Evolutionary conservation across 2,329 filamentous ascomycete genomes (phyloP).

Genomic region (Furcasterigmium sp.): DNA sequence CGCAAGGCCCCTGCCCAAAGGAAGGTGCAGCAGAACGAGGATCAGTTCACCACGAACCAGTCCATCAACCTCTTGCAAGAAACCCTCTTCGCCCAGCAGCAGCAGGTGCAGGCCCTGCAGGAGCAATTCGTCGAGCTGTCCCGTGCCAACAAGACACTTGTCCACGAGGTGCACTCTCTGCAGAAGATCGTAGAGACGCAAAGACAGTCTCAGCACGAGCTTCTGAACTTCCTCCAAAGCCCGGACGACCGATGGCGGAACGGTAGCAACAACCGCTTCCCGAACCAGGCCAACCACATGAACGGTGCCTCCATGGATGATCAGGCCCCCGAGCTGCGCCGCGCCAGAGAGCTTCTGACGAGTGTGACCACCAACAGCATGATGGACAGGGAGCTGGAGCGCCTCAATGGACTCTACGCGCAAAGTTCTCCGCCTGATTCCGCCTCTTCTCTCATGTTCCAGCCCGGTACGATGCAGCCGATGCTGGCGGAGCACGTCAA

Average conservation of each 20-base stretch:
- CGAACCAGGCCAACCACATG: conserved; percentile 29
- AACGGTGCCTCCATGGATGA: conserved; percentile 38
- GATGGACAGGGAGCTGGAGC: conserved; percentile 50
- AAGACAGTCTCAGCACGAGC: conserved; percentile 51
- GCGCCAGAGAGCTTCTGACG: conserved; percentile 51
- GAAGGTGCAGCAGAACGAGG: conserved; percentile 62
- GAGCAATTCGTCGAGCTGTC: conserved; percentile 77
- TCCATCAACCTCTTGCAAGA: conserved; percentile 87
- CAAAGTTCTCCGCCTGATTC: conserved; percentile 49
- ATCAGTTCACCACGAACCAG: conserved; percentile 74
- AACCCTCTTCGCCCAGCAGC: conserved; percentile 82
- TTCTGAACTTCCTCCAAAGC: conserved; percentile 50
- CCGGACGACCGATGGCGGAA: conserved; percentile 39
- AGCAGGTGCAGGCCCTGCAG: conserved; percentile 84
- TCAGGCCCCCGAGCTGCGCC: conserved; percentile 46
- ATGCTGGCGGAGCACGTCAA: conserved; percentile 51
- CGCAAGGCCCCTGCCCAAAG: conserved; percentile 89
- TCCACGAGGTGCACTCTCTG: conserved; percentile 55
- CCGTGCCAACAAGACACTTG: conserved; percentile 55
- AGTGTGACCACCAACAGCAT: conserved; percentile 46
- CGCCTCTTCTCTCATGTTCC: conserved; percentile 51
- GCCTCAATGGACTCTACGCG: conserved; percentile 48
- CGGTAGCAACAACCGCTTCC: conserved; percentile 27
- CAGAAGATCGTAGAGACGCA: conserved; percentile 57
- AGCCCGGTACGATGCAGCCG: conserved; percentile 32